These are phyloP conservation scores for Medicago arabica DNA, from an alignment of 306 rosid genomes.

Conservation along the genomic window DNA sequence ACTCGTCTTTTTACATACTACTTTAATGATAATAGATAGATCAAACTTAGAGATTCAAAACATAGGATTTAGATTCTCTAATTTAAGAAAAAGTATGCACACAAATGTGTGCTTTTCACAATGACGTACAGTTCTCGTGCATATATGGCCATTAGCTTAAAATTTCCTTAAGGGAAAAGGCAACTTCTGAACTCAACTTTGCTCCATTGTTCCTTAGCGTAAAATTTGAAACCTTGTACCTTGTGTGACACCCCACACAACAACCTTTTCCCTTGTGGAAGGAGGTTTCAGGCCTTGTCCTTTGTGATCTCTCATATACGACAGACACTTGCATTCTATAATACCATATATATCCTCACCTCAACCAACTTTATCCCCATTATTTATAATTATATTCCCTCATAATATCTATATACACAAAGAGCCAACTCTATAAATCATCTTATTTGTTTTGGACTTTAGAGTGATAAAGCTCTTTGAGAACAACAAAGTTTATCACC, in stretches of 20 bases:
- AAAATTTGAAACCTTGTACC: conserved; percentile 42
- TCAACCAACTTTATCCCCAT: neutral
- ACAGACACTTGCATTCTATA: neutral
- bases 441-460: neutral
- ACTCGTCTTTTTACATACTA: too few species aligned
- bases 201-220: conserved; percentile 37
- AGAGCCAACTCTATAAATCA: conserved; percentile 5
- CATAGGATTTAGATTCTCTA: too few species aligned
- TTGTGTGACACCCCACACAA: conserved; percentile 32
- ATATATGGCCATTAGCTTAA: conserved; percentile 6
- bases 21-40: too few species aligned
- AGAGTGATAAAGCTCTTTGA: neutral
- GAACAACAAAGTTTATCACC: neutral
- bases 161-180: conserved; percentile 37
- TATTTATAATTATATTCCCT: neutral
- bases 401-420: neutral
- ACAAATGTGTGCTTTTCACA: too few species aligned
- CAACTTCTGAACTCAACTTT: conserved; percentile 10
- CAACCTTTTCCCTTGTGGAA: conserved; percentile 36
- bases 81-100: too few species aligned
- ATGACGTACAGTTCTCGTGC: neutral
- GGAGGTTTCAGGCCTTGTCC: conserved; percentile 15
- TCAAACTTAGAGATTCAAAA: too few species aligned
- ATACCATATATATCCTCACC: neutral
- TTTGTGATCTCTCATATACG: conserved; percentile 12